Conservation (phyloP, 73 alveolate genomes). For the Paramecium sexaurelia region DNA sequence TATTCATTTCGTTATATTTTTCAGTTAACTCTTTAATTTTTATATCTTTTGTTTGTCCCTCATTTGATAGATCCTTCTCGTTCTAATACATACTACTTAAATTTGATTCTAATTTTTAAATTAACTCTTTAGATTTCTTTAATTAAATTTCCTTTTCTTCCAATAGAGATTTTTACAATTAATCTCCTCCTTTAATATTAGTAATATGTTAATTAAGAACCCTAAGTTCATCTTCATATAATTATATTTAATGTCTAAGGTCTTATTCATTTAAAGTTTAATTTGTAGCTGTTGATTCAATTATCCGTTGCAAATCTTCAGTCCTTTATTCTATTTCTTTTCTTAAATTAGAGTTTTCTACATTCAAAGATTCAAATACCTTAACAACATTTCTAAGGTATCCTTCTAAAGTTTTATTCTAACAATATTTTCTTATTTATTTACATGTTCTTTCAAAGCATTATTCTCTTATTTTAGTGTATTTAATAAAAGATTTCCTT, state of each 20-base stretch:
- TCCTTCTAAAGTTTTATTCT: background rate
- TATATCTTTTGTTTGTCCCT: background rate
- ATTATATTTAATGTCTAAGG: background rate
- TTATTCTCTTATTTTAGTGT: slow-evolving; percentile 4
- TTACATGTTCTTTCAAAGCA: slow-evolving; percentile 4
- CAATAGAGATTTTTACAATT: background rate
- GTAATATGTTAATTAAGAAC: background rate
- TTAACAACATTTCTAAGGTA: slow-evolving; percentile 7
- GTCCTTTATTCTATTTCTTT: background rate
- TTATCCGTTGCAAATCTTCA: background rate
- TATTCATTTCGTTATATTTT: background rate
- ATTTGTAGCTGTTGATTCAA: slow-evolving; percentile 41
- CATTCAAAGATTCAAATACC: background rate
- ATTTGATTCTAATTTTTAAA: background rate
- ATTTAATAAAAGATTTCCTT: background rate
- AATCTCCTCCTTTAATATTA: background rate
- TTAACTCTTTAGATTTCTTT: background rate
- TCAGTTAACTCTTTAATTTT: slow-evolving; percentile 26
- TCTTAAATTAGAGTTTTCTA: slow-evolving; percentile 8
- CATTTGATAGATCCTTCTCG: slow-evolving; percentile 4
- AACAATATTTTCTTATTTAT: background rate
- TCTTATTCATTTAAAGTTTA: slow-evolving; percentile 31
- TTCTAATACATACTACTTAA: background rate
- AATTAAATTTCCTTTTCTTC: background rate
- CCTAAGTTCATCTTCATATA: slow-evolving; percentile 26